Evolutionary conservation across 805 yeast genomes (phyloP), one percentile per base, ranked within the genome.

Genomic region (Cyberlindnera americana): DNA sequence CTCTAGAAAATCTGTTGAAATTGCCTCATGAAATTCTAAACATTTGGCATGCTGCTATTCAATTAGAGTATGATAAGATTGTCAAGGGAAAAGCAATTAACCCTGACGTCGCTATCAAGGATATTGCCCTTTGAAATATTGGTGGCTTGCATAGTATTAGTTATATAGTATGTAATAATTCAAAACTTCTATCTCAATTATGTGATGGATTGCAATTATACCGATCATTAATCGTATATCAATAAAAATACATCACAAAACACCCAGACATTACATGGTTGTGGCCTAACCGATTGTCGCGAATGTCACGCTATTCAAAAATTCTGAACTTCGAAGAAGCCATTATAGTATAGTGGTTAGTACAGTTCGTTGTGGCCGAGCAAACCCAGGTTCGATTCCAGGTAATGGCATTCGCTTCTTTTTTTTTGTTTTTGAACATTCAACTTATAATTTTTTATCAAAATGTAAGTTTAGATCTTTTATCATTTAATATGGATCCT

Each of bases 331-430:
- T 15, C 28, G 34, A 42, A 38, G 34, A 46, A 44, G 67, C 66
- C 66, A 62, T 60, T 54, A 57, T 65, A 64, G 68, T 76, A 77
- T 76, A 77, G 82, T 77, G 82, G 82, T 75, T 64, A 76, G 81
- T 76, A 76, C 81, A 74, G 73, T 65, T 73, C 81, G 77, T 76
- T 76, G 81, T 76, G 81, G 81, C 81, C 76, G 81, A 73, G 65
- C 74, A 75, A 72, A 75, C 81, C 81, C 78, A 73, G 73, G 81
- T 76, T 76, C 82, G 81, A 75, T 75, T 76, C 81, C 76, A 72
- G 81, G 81, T 70, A 66, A 69, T 79, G 80, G 81, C 81, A 76
- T 15, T 44, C 44, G n/a, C 51, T 59, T 64, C 66, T 44, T 46
- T 35, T 37, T 19, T 29, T 19, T 8, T 8, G 13, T 15, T 29